phyloP scores from a whole-genome alignment of 257 asterid species.

The Capsicum baccatum region DNA sequence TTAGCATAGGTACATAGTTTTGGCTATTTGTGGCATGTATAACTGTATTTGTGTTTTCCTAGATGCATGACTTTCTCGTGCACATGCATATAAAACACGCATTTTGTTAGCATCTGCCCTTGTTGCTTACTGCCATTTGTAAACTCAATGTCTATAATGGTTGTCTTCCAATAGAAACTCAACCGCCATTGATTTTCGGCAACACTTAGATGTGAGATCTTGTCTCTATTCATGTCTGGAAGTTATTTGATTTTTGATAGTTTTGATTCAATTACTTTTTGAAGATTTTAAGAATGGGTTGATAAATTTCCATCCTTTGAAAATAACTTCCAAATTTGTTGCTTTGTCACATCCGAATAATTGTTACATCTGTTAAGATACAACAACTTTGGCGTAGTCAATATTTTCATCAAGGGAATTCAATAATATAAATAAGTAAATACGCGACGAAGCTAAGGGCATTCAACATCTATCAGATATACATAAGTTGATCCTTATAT shows the following conservation, averaged over 20 bases:
- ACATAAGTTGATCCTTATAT: too few species aligned
- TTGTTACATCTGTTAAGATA: neutral
- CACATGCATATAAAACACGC: neutral
- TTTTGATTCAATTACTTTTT: neutral
- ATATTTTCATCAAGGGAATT: too few species aligned
- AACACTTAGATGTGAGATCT: neutral
- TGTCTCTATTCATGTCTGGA: neutral
- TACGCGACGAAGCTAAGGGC: too few species aligned
- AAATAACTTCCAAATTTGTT: neutral
- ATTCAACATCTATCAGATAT: too few species aligned
- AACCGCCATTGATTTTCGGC: neutral
- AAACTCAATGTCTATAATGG: neutral
- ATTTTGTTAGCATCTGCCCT: too few species aligned
- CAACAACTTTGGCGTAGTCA: neutral
- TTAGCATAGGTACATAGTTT: neutral
- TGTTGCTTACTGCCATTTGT: too few species aligned
- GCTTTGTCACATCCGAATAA: neutral
- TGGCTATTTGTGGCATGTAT: neutral
- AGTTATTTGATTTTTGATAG: neutral
- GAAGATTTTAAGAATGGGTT: neutral
- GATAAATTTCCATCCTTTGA: neutral
- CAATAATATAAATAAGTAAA: too few species aligned
- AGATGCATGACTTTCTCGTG: slow-evolving; percentile 3
- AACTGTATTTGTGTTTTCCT: neutral
- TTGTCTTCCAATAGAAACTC: neutral